Percentiles rank a stretch among this genome's conserved stretches.
Conservation (phyloP, 2,329 filamentous ascomycete genomes). For the Ophiocordyceps camponoti-saundersi region DNA sequence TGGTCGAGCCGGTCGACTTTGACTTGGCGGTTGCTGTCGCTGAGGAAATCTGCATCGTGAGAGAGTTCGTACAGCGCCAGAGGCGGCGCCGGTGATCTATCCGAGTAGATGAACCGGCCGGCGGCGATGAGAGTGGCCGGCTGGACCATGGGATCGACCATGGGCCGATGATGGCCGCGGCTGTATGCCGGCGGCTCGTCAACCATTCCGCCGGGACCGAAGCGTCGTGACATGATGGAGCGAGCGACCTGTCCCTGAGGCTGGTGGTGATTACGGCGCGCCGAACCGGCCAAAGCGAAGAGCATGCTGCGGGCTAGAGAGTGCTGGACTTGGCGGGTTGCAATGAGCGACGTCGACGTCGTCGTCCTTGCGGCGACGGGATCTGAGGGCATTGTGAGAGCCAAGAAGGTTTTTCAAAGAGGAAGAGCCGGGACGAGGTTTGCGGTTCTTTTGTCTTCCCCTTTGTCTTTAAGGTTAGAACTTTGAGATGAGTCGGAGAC, state of each 20-base stretch:
- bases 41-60: constrained; percentile 14
- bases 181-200: constrained; percentile 9
- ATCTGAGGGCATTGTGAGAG: not conserved
- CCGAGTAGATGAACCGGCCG: constrained; percentile 17
- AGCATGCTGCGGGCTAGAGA: not conserved
- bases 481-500: not conserved
- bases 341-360: not conserved
- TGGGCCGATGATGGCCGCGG: constrained; percentile 2
- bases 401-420: not conserved
- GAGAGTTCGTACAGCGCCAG: constrained; percentile 16
- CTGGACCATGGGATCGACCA: constrained; percentile 6
- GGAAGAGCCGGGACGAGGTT: not conserved
- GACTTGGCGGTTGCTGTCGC: constrained; percentile 14
- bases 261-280: not conserved
- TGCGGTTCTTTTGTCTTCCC: not conserved
- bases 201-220: not conserved
- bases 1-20: constrained; percentile 15
- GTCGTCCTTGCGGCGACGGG: not conserved
- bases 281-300: not conserved
- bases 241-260: not conserved
- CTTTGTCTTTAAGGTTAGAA: not conserved
- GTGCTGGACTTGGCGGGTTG: not conserved
- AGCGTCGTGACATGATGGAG: not conserved
- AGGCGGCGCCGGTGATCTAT: constrained; percentile 10
- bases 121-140: constrained; percentile 15